Base-by-base conservation (phyloP, 768 basidiomycete species). In the Filobasidium floriforme region DNA sequence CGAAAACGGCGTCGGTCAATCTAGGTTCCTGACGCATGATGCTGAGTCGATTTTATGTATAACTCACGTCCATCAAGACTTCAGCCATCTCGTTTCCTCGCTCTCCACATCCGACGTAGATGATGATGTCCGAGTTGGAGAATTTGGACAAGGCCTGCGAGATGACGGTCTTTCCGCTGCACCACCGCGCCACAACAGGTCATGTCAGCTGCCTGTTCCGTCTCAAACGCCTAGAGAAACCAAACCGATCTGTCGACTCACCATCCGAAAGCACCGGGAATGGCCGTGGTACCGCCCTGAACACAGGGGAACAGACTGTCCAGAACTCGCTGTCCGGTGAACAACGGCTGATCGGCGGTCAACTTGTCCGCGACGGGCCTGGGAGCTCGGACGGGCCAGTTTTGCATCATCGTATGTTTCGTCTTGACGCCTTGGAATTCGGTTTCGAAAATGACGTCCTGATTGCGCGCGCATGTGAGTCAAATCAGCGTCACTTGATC, bases 81-180 rank as follows among this genome's bases (percentile, higher is more conserved):
- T 94, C 92, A 62, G 92, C 92, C 77, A 78, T 78, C 66, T 78
- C 77, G 63, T 70, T 68, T 68, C 71, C 68, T 52, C 96, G 90
- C 80, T 99, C 96, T 68, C 94, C 96, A 77, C 96, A 98, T 28
- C 96, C 96, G 72, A 99, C 96, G 76, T 99, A 99, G 72, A 99
- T 86, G 77, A 99, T 97, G 73, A 98, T 97, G 79, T 98, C 94
- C 72, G 92, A 96, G 82, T 99, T 99, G 29, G 96, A 99, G 81
- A 86, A 99, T 79, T 99, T 99, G 66, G 94, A 97, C 29, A 68
- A 54, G 4, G 66, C 66, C 29, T 70, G 66, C 15, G 60, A 97
- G 74, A 99, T 99, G 73, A 99, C 96, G 32, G 94, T 98, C 83
- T 80, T 76, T 60, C 73, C 73, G 64, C 73, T 75, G n/a, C 44